A percentile compares a stretch with the other conserved stretches of the same genome.
phyloP scores from a whole-genome alignment of 108 stramenopile genomes.

The Skeletonema menzelii region DNA sequence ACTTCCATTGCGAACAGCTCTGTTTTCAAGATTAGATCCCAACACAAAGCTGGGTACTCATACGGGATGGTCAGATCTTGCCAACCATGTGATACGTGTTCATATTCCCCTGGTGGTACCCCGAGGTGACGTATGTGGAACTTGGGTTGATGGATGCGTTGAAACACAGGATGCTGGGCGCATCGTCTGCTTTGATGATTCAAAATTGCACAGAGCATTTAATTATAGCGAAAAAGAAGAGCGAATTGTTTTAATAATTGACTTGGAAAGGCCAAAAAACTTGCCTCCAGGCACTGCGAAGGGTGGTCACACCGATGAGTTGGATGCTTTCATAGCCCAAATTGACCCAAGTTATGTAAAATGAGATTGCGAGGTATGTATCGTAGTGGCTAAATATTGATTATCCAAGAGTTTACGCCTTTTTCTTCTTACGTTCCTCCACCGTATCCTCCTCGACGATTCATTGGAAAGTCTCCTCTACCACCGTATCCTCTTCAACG shows the following conservation, averaged over 20 bases:
- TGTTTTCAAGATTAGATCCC: constrained; percentile 89
- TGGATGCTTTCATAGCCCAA: constrained; percentile 93
- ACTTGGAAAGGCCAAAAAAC: constrained; percentile 78
- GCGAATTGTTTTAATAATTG: constrained; percentile 93
- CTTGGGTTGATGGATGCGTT: constrained; percentile 96
- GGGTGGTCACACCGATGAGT: constrained; percentile 92
- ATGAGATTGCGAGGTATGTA: too few relatives aligned
- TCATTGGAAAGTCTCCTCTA: too few relatives aligned
- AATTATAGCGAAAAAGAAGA: constrained; percentile 70
- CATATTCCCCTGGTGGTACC: constrained; percentile 93
- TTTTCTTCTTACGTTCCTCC: too few relatives aligned
- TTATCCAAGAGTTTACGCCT: too few relatives aligned
- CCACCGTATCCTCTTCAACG: too few relatives aligned
- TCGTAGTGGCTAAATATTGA: too few relatives aligned
- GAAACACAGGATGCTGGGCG: constrained; percentile 81
- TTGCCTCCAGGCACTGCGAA: constrained; percentile 86
- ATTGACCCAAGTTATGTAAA: too few relatives aligned
- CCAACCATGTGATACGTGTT: constrained; percentile 93
- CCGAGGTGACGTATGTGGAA: constrained; percentile 73
- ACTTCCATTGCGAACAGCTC: constrained; percentile 83
- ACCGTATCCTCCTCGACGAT: too few relatives aligned
- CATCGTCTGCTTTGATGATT: constrained; percentile 93
- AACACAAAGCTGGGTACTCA: constrained; percentile 89
- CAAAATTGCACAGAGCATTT: constrained; percentile 93
- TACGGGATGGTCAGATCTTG: constrained; percentile 95